Conservation (phyloP, 805 yeast species). For the Saccharomyces mikatae region DNA sequence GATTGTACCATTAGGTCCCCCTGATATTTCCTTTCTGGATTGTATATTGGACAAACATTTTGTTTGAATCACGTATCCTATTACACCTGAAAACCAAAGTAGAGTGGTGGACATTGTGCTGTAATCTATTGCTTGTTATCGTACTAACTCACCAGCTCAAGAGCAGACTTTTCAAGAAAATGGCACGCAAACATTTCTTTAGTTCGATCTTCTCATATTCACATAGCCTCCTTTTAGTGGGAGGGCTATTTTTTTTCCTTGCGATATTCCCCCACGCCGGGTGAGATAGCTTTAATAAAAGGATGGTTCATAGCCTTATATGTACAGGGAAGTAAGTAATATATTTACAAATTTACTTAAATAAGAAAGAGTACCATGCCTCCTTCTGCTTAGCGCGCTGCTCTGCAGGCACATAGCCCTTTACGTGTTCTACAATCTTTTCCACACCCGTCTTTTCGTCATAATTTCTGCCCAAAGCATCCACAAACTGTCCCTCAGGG, state of each 20-base stretch:
- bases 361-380: conserved; percentile 42
- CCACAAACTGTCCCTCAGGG: conserved; percentile 93
- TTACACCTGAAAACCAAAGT: conserved; percentile 21
- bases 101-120: conserved; percentile 5
- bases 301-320: background rate
- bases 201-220: background rate
- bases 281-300: background rate
- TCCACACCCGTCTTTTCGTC: conserved; percentile 70
- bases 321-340: background rate
- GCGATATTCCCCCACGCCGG: background rate
- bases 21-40: conserved; percentile 1
- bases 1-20: conserved; percentile 2
- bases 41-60: conserved; percentile 18
- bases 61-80: conserved; percentile 26
- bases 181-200: background rate
- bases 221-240: background rate
- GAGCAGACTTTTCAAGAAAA: background rate
- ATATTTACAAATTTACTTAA: conserved; percentile 4
- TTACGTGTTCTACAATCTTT: conserved; percentile 67
- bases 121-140: background rate
- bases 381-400: conserved; percentile 58
- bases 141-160: background rate
- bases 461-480: conserved; percentile 87
- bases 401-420: conserved; percentile 63
- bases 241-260: background rate